These are phyloP conservation scores for Magnusiomyces tetraspermus DNA, from an alignment of 1,139 yeast species.

Conservation along the genomic window DNA sequence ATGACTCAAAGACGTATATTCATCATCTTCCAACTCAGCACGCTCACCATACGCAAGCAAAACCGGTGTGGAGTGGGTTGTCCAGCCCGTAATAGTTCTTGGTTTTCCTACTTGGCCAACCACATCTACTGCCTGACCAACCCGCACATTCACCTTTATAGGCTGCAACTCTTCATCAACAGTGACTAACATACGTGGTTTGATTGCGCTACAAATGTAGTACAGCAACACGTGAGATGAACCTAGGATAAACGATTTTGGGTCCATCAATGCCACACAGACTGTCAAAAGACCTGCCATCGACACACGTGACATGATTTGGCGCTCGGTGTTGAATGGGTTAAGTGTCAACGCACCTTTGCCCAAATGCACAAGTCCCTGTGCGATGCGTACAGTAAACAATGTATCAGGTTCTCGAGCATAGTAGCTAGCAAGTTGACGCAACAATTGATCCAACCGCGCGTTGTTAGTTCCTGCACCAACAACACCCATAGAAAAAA, in stretches of 20 bases:
- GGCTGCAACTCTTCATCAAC: constrained; percentile 86
- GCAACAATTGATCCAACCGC: constrained; percentile 85
- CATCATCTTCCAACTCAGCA: constrained; percentile 94
- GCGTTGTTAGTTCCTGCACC: constrained; percentile 99
- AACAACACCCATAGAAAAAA: constrained; percentile 93
- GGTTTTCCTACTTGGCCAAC: constrained; percentile 99
- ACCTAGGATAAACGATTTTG: constrained; percentile 53
- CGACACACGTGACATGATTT: constrained; percentile 77
- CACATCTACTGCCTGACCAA: constrained; percentile 97
- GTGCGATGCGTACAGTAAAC: constrained; percentile 90
- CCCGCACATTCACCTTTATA: constrained; percentile 89
- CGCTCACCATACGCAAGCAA: constrained; percentile 87
- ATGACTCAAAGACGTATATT: constrained; percentile 72
- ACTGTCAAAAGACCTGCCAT: constrained; percentile 85
- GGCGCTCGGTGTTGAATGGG: constrained; percentile 86
- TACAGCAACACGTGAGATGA: constrained; percentile 76
- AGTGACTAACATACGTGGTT: constrained; percentile 88
- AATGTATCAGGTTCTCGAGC: constrained; percentile 82
- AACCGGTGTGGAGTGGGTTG: constrained; percentile 96
- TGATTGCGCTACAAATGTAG: constrained; percentile 79
- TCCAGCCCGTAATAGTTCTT: constrained; percentile 98
- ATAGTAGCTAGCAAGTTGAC: constrained; percentile 92
- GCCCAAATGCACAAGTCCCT: constrained; percentile 90
- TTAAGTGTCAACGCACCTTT: constrained; percentile 87
- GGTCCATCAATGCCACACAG: constrained; percentile 75